Conservation (phyloP, 2,329 filamentous ascomycete species). For the Alternaria incomplexa region DNA sequence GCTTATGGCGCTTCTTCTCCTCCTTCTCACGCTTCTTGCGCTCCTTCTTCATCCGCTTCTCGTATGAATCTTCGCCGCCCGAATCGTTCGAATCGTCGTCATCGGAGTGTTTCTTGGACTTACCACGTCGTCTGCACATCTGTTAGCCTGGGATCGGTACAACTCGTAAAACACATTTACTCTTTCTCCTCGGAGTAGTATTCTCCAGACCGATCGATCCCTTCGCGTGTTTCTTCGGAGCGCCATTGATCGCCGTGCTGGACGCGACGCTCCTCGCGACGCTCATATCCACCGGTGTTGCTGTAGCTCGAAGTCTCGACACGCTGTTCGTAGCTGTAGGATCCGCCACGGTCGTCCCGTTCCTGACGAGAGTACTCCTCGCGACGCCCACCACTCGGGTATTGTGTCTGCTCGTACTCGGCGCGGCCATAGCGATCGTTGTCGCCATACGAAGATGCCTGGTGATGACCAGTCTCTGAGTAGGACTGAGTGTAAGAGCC, state of each 20-base stretch:
- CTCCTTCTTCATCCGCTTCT: slow-evolving; percentile 27
- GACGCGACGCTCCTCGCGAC: slow-evolving; percentile 62
- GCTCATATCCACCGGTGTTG: slow-evolving; percentile 62
- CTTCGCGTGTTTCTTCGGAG: slow-evolving; percentile 45
- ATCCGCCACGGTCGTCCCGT: slow-evolving; percentile 55
- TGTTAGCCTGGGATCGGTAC: no score
- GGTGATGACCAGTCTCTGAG: slow-evolving; percentile 65
- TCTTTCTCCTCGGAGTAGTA: slow-evolving; percentile 51
- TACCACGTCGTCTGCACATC: slow-evolving; percentile 38
- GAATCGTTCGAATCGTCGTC: slow-evolving; percentile 37
- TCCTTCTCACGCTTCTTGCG: slow-evolving; percentile 30
- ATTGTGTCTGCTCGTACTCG: slow-evolving; percentile 64
- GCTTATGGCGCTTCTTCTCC: slow-evolving; percentile 22
- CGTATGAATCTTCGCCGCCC: slow-evolving; percentile 38
- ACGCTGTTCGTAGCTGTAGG: slow-evolving; percentile 65
- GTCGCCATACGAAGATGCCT: slow-evolving; percentile 39
- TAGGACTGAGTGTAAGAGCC: slow-evolving; percentile 67
- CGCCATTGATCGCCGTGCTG: slow-evolving; percentile 52
- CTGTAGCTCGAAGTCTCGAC: slow-evolving; percentile 59
- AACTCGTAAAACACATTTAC: no score
- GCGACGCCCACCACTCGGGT: slow-evolving; percentile 62
- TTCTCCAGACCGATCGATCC: slow-evolving; percentile 45
- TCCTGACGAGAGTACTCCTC: slow-evolving; percentile 68
- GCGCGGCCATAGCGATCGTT: slow-evolving; percentile 66
- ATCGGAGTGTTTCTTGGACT: slow-evolving; percentile 51